These are phyloP conservation scores for Tulasnella sp. DNA, from an alignment of 768 basidiomycete species.

Conservation along the genomic window DNA sequence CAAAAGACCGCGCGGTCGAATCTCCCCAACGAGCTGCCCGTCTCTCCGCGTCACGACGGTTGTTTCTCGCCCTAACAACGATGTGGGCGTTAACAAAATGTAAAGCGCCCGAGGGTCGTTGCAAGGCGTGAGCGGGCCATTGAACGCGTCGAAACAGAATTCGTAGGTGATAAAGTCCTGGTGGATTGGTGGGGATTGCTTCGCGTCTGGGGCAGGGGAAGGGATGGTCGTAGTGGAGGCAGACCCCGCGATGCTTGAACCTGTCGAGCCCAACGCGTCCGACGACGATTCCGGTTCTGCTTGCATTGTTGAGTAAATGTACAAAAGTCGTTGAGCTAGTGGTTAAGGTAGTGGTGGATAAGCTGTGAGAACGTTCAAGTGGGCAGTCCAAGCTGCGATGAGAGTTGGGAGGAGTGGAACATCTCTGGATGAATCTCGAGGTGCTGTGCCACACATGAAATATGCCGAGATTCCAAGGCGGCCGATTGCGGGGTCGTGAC, in stretches of 20 bases:
- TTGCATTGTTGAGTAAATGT: not conserved
- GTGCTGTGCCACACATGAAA: not conserved
- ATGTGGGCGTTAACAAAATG: not conserved
- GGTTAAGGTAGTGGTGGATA: not conserved
- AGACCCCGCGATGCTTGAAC: not conserved
- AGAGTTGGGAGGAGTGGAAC: not conserved
- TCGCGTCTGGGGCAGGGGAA: not conserved
- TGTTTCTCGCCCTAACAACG: not conserved
- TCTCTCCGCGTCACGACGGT: not conserved
- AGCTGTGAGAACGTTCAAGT: not conserved
- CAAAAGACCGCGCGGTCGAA: not conserved
- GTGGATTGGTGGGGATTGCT: not conserved
- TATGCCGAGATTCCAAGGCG: not conserved
- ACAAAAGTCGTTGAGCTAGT: not conserved
- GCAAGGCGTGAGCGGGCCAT: not conserved
- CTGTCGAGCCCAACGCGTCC: not conserved
- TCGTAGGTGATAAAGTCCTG: not conserved
- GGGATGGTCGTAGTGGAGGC: not conserved
- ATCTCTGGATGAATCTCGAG: not conserved
- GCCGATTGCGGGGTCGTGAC: not conserved
- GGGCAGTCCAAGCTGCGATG: not conserved
- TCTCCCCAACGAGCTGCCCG: not conserved
- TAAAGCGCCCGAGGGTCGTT: not conserved
- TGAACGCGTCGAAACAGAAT: constrained; percentile 13
- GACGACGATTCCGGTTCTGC: not conserved